These are phyloP conservation scores for Penicillium cinerascens DNA, from an alignment of 495 filamentous ascomycete species.

Conservation along the genomic window DNA sequence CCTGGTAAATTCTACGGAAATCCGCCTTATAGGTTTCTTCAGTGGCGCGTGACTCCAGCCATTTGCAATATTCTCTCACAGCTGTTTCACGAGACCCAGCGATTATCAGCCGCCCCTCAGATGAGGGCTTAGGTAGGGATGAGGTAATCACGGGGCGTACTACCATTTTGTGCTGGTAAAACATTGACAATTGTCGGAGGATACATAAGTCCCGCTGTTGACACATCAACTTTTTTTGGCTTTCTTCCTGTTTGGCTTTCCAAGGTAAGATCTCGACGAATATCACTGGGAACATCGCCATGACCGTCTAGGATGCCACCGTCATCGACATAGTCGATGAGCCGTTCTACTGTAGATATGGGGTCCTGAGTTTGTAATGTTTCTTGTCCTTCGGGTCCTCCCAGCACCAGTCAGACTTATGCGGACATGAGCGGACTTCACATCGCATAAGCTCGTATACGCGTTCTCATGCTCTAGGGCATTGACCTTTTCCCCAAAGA, in stretches of 20 bases:
- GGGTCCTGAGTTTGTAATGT: constrained; percentile 14
- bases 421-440: background rate
- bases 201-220: constrained; percentile 3
- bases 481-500: too few relatives aligned
- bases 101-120: constrained; percentile 8
- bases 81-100: constrained; percentile 14
- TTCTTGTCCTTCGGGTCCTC: constrained; percentile 15
- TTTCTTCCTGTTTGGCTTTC: constrained; percentile 11
- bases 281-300: constrained; percentile 5
- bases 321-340: constrained; percentile 11
- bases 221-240: constrained; percentile 3
- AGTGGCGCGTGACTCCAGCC: constrained; percentile 16
- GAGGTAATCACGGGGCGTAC: constrained; percentile 3
- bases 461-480: too few relatives aligned
- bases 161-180: background rate
- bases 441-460: constrained; percentile 3
- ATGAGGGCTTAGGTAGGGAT: constrained; percentile 1
- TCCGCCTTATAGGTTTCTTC: constrained; percentile 20
- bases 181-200: constrained; percentile 8
- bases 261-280: constrained; percentile 8
- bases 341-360: constrained; percentile 15
- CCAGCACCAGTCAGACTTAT: constrained; percentile 18
- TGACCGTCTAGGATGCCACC: constrained; percentile 7
- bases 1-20: constrained; percentile 17
- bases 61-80: constrained; percentile 19